Conservation (phyloP, 208 protist genomes). For the Wallacemonas rigidus region DNA sequence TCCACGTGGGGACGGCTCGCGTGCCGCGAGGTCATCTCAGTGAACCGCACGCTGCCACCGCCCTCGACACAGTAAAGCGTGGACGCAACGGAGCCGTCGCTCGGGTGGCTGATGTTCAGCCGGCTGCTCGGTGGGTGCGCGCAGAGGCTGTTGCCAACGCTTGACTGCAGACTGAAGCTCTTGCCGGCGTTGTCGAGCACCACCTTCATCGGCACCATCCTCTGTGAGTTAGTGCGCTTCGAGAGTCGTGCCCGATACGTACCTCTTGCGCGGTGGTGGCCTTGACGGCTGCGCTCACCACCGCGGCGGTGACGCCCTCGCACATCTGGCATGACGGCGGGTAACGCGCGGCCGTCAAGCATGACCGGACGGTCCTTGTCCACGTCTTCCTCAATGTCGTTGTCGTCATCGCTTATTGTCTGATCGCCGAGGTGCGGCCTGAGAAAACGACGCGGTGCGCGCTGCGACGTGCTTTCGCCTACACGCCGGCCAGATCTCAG, state of each 20-base stretch:
- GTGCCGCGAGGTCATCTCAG: not conserved
- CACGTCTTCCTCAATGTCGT: not conserved
- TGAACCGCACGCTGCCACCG: not conserved
- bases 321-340: not conserved
- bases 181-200: conserved; percentile 14
- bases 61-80: not conserved
- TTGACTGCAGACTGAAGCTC: conserved; percentile 19
- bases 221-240: conserved; percentile 9
- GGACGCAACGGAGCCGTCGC: not conserved
- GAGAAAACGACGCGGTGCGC: too few relatives aligned
- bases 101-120: not conserved
- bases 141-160: conserved; percentile 14
- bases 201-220: conserved; percentile 14
- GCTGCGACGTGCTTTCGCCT: too few relatives aligned
- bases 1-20: too few relatives aligned
- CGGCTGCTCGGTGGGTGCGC: not conserved
- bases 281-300: too few relatives aligned
- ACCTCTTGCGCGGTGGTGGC: too few relatives aligned
- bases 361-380: conserved; percentile 1
- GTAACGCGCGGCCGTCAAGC: not conserved
- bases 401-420: not conserved
- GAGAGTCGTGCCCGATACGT: not conserved
- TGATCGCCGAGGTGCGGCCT: too few relatives aligned
- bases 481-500: too few relatives aligned
- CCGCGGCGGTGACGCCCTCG: not conserved